A percentile compares a stretch with the other conserved stretches of the same genome.
Conservation (phyloP, 1,284 basidiomycete species). For the Trichosporon faecale region DNA sequence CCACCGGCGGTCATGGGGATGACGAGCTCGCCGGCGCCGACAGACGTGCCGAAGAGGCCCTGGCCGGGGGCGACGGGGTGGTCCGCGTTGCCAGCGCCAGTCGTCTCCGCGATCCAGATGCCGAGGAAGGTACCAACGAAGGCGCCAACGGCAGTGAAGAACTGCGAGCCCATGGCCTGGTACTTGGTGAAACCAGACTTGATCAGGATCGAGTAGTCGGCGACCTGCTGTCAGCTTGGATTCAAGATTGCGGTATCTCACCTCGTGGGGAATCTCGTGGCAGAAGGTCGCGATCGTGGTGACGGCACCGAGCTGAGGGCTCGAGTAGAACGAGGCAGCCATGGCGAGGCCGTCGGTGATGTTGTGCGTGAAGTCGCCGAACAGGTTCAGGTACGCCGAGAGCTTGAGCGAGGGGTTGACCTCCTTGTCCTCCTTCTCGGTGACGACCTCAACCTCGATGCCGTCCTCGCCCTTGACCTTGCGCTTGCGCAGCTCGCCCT, state of each 20-base stretch:
- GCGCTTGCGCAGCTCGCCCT: conserved; percentile 34
- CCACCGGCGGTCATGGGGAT: conserved; percentile 82
- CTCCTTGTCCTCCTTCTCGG: conserved; percentile 23
- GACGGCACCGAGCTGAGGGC: conserved; percentile 80
- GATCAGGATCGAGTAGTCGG: conserved; percentile 83
- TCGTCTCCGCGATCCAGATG: conserved; percentile 66
- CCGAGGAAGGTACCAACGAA: conserved; percentile 88
- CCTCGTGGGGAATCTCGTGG: conserved; percentile 83
- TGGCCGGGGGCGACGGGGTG: conserved; percentile 53
- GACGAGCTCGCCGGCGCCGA: conserved; percentile 72
- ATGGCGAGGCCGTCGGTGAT: conserved; percentile 79
- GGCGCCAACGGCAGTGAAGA: conserved; percentile 80
- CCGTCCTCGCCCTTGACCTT: conserved; percentile 35
- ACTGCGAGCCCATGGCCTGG: conserved; percentile 87
- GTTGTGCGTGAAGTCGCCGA: conserved; percentile 71
- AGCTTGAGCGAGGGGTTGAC: conserved; percentile 61
- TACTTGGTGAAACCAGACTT: conserved; percentile 82
- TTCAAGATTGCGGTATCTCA: conserved; percentile 21
- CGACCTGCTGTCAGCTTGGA: conserved; percentile 57
- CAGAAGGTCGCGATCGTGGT: conserved; percentile 87
- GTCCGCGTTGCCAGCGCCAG: conserved; percentile 46
- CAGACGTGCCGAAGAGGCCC: conserved; percentile 76
- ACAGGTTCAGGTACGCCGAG: conserved; percentile 83
- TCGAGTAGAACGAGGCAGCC: conserved; percentile 86
- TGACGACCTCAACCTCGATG: conserved; percentile 20